These are phyloP conservation scores for Seminavis robusta DNA, from an alignment of 108 stramenopile genomes.

Conservation along the genomic window DNA sequence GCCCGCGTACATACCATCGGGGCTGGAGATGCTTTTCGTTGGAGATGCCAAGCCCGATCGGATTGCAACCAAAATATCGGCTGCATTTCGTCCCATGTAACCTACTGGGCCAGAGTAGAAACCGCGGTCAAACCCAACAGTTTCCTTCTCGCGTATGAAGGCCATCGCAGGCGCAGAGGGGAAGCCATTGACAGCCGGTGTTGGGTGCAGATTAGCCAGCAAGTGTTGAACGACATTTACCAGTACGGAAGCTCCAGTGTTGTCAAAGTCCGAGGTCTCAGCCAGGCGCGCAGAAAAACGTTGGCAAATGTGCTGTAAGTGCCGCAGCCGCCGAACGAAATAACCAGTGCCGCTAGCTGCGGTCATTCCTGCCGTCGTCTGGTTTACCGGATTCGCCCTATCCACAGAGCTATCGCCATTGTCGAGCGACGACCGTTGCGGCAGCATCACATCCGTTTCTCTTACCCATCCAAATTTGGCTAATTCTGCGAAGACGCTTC, in stretches of 20 bases:
- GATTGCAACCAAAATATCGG: slow-evolving; percentile 78
- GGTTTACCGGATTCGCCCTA: too few species aligned
- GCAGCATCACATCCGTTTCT: not conserved
- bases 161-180: slow-evolving; percentile 42
- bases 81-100: slow-evolving; percentile 55
- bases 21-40: slow-evolving; percentile 2
- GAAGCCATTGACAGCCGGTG: slow-evolving; percentile 80
- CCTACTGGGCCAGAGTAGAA: slow-evolving; percentile 87
- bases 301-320: slow-evolving; percentile 83
- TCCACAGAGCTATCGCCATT: too few species aligned
- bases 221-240: slow-evolving; percentile 44
- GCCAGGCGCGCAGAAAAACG: slow-evolving; percentile 54
- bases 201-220: slow-evolving; percentile 68
- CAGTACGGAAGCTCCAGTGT: too few species aligned
- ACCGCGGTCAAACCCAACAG: slow-evolving; percentile 65
- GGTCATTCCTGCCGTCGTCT: not conserved
- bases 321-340: slow-evolving; percentile 72
- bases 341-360: slow-evolving; percentile 20
- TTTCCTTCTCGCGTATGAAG: slow-evolving; percentile 66
- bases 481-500: slow-evolving; percentile 41
- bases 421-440: too few species aligned
- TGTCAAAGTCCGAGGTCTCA: slow-evolving; percentile 21
- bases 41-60: slow-evolving; percentile 49
- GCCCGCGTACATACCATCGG: not conserved
- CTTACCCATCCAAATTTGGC: slow-evolving; percentile 38